Percentiles rank a stretch among this genome's conserved stretches.
These are phyloP conservation scores for Septoria linicola DNA, from an alignment of 2,329 filamentous ascomycete genomes.

Conservation along the genomic window DNA sequence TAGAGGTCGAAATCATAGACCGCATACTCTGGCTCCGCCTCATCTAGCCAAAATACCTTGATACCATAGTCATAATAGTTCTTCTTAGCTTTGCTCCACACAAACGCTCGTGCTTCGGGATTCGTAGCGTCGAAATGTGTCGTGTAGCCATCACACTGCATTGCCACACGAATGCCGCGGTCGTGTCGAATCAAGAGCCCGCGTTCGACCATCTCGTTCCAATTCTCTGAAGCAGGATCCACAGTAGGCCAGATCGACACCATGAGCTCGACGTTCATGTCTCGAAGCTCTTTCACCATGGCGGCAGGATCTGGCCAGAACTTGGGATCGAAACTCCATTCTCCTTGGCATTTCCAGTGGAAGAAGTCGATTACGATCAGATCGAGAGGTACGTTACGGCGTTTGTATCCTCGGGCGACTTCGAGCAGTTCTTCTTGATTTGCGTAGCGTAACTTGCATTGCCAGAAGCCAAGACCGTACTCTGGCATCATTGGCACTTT, in stretches of 20 bases:
- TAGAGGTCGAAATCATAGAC: slow-evolving; percentile 68
- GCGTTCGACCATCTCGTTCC: slow-evolving; percentile 59
- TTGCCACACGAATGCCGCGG: slow-evolving; percentile 55
- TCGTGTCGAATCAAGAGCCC: slow-evolving; percentile 62
- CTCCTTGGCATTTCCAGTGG: slow-evolving; percentile 65
- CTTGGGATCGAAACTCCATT: slow-evolving; percentile 64
- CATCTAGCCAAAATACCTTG: slow-evolving; percentile 66
- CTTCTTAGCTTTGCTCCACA: slow-evolving; percentile 59
- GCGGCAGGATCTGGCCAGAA: slow-evolving; percentile 62
- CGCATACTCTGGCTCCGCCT: slow-evolving; percentile 66
- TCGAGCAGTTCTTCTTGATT: slow-evolving; percentile 63
- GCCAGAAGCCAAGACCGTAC: slow-evolving; percentile 67
- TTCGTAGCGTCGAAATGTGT: slow-evolving; percentile 65
- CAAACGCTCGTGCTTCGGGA: slow-evolving; percentile 56
- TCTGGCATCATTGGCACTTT: slow-evolving; percentile 67
- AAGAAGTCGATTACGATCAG: slow-evolving; percentile 69
- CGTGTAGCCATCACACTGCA: slow-evolving; percentile 57
- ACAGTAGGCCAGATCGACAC: slow-evolving; percentile 70
- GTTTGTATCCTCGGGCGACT: slow-evolving; percentile 60
- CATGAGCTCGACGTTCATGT: slow-evolving; percentile 63
- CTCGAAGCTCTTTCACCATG: slow-evolving; percentile 62
- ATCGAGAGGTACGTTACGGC: slow-evolving; percentile 58
- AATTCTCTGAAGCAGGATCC: slow-evolving; percentile 59
- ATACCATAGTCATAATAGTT: slow-evolving; percentile 65
- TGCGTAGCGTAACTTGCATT: slow-evolving; percentile 65